Conservation (phyloP, 2,329 filamentous ascomycete genomes). For the Ophiostoma quercus region DNA sequence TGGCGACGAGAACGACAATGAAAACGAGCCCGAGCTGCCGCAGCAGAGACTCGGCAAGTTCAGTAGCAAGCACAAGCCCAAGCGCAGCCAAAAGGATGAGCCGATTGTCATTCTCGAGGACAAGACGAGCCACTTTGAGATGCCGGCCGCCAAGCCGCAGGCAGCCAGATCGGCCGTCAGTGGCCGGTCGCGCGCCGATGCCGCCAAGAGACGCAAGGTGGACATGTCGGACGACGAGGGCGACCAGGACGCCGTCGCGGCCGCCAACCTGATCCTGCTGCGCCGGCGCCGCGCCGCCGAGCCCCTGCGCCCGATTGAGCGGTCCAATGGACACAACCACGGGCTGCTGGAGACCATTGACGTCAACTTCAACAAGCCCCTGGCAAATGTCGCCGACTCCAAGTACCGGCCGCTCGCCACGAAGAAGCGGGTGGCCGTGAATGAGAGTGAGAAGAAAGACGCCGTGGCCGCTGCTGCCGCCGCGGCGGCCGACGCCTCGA, state of each 20-base stretch:
- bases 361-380: neutral
- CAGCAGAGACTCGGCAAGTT: slow-evolving; percentile 13
- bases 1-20: neutral
- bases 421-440: neutral
- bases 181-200: neutral
- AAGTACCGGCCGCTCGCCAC: neutral
- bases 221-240: neutral
- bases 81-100: slow-evolving; percentile 2
- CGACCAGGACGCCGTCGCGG: slow-evolving; percentile 12
- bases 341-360: neutral
- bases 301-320: slow-evolving; percentile 22
- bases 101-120: slow-evolving; percentile 20
- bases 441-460: neutral
- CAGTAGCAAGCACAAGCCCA: neutral
- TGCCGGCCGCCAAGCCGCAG: slow-evolving; percentile 6
- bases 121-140: slow-evolving; percentile 20
- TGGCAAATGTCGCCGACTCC: neutral
- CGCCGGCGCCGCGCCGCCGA: slow-evolving; percentile 22
- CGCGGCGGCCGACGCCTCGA: slow-evolving; percentile 30
- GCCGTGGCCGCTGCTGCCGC: slow-evolving; percentile 11
- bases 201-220: neutral
- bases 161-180: neutral
- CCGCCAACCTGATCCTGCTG: slow-evolving; percentile 8
- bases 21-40: slow-evolving; percentile 20
- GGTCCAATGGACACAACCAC: neutral